Evolutionary conservation across 495 filamentous ascomycete genomes (phyloP).

Genomic region (Podospora bellae-mahoneyi): DNA sequence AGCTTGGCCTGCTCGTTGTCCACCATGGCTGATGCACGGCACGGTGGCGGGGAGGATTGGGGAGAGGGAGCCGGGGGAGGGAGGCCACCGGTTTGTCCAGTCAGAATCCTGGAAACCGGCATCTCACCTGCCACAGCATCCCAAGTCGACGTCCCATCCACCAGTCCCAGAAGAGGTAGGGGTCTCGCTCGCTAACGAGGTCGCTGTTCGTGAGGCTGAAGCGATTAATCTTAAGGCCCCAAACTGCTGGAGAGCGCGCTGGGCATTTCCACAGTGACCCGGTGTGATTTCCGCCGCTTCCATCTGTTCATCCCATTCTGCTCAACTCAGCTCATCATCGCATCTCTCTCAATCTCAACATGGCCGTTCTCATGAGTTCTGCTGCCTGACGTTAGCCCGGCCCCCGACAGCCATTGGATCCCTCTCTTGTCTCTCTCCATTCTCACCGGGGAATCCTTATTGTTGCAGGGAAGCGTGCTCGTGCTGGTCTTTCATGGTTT

Average conservation of each 20-base stretch:
- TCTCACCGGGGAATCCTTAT: not conserved
- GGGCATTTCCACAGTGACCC: constrained; percentile 11
- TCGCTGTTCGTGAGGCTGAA: constrained; percentile 22
- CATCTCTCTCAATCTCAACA: not conserved
- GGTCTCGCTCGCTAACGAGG: constrained; percentile 8
- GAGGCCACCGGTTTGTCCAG: constrained; percentile 9
- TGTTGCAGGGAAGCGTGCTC: not conserved
- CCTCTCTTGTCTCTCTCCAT: not conserved
- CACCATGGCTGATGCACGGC: not conserved
- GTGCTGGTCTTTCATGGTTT: constrained; percentile 13
- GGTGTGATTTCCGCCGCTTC: constrained; percentile 5
- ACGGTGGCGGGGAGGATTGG: not conserved
- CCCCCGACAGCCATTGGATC: not conserved
- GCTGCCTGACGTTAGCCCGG: not conserved
- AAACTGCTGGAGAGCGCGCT: not conserved
- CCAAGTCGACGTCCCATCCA: not conserved
- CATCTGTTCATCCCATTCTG: constrained; percentile 2
- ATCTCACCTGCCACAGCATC: constrained; percentile 6
- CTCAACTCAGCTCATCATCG: not conserved
- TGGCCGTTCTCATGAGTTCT: not conserved
- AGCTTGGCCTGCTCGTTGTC: not conserved
- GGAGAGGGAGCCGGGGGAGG: not conserved
- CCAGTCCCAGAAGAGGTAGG: constrained; percentile 4
- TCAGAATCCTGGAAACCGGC: not conserved
- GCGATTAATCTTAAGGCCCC: constrained; percentile 14